Base-by-base conservation (phyloP, 2,329 filamentous ascomycete genomes). In the Drechslerella dactyloides region DNA sequence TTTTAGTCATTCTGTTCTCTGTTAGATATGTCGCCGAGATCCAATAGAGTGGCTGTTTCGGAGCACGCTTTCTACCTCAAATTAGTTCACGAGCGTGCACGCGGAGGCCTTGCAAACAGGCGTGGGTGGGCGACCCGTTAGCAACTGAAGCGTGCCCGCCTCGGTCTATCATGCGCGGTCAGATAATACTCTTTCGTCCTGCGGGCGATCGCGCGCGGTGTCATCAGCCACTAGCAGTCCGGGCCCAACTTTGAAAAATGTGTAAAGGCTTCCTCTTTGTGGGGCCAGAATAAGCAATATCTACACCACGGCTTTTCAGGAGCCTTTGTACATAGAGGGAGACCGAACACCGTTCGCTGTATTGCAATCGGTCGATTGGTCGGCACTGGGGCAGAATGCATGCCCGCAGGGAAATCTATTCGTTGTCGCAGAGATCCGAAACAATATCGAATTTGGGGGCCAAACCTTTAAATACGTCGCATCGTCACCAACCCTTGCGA, bases 11-110 rank as follows among this genome's bases (percentile, higher is more conserved):
- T 37, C 13, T 37, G 7, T 13, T 13, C 33, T 13, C 6, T 37
- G 7, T 37, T 37, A 13, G 33, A n/a, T n/a, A n/a, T n/a, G 6
- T 6, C 33, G 13, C 33, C 21, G 24, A 23, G 13, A 35, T 48
- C 44, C 56, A 69, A 62, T 58, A n/a, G 48, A 27, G 44, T 17
- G 44, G 21, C 57, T 24, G 44, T 40, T 69, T 63, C 42, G n/a
- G 24, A 56, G 27, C 56, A 51, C 51, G 53, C 61, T 15, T n/a
- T n/a, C 10, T 27, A n/a, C n/a, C n/a, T 42, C 27, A 3, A 17
- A 48, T 37, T 21, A 21, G 35, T 40, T 21, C n/a, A 23, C 21
- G n/a, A 37, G 33, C 13, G 33, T 37, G 33, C 7, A 37, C 7
- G 33, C 33, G 33, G 33, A 37, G 33, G 33, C 33, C 6, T 37